A percentile compares a stretch with the other conserved stretches of the same genome.
Conservation (phyloP, 1,139 yeast species). For the Pneumocystis sp. region DNA sequence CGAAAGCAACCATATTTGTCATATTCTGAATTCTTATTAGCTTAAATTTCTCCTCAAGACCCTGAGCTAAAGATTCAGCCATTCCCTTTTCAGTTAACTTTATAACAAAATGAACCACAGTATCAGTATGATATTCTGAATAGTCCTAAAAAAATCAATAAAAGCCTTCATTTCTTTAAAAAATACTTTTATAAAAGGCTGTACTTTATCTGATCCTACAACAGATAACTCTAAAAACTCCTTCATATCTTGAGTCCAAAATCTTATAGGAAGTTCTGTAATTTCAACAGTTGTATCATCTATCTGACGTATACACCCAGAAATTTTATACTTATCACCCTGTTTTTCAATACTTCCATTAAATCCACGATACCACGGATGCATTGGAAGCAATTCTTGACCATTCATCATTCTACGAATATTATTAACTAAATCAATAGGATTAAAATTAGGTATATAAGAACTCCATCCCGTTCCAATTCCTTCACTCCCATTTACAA, state of each 20-base stretch:
- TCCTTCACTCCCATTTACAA: constrained; percentile 95
- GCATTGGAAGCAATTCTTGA: constrained; percentile 56
- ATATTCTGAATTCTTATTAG: constrained; percentile 52
- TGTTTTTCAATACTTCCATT: constrained; percentile 59
- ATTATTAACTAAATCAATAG: constrained; percentile 64
- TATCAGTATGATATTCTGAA: constrained; percentile 85
- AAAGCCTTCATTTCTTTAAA: background rate
- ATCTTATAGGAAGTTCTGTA: constrained; percentile 80
- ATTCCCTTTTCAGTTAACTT: constrained; percentile 66
- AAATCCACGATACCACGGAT: constrained; percentile 97
- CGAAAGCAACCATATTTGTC: constrained; percentile 91
- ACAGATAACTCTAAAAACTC: constrained; percentile 66
- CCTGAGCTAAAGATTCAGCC: constrained; percentile 58
- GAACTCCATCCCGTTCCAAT: constrained; percentile 99
- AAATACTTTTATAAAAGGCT: constrained; percentile 59
- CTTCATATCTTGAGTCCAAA: constrained; percentile 85
- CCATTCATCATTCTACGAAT: constrained; percentile 58
- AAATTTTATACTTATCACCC: constrained; percentile 42
- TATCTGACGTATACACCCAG: constrained; percentile 67
- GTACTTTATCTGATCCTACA: constrained; percentile 51
- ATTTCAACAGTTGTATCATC: constrained; percentile 74
- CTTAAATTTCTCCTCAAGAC: constrained; percentile 72
- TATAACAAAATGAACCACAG: constrained; percentile 49
- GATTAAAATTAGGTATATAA: constrained; percentile 78
- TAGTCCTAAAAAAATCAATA: constrained; percentile 34